Evolutionary conservation across 2,329 filamentous ascomycete genomes (phyloP), one percentile per base, ranked within the genome.

Genomic region (Xylaria sp.): DNA sequence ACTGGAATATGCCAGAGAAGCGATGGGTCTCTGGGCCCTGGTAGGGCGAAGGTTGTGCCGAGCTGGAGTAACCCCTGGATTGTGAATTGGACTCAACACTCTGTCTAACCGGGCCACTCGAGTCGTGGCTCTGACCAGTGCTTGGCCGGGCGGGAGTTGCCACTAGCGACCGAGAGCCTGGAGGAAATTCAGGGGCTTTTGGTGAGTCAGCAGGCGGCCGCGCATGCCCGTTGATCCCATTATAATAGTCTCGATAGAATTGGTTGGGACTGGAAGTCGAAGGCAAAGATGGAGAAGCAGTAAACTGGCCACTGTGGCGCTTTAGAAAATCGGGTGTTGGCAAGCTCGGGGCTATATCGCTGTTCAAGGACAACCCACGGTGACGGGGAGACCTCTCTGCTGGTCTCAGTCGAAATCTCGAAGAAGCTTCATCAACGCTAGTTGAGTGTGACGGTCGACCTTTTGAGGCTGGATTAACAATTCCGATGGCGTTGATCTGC

Each of bases 1-100:
- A 97, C 69, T 93, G 93, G 83, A 97, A 97, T 25, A 97, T 83
- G 5, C 91, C 92, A 0, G 92, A 94, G 75, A 88, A 91, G 51
- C 91, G 89, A 48, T 85, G 84, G 39, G 79, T 79, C 13, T 87
- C 84, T 67, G 79, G 82, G 46, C 80, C 77, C 63, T 80, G 82
- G 67, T 84, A 81, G 71, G 81, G 83, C 51, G 86, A 87, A 71
- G 84, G 84, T 75, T 86, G 86, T 4, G 85, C 86, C 13, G 87
- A 87, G 69, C 81, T 85, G 0, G 88, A 89, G 73, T 90, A 87
- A 37, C 86, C 84, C 48, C 84, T 82, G 46, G 80, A 78, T 12
- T 84, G 82, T 23, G 78, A 78, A 50, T 79, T 76, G 13, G 83
- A 87, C 15, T 90, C 88, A 31, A 83, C 82, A 78, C 86, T 89